A percentile compares a stretch with the other conserved stretches of the same genome.
Conservation (phyloP, 768 basidiomycete species). For the Suillus clintonianus region DNA sequence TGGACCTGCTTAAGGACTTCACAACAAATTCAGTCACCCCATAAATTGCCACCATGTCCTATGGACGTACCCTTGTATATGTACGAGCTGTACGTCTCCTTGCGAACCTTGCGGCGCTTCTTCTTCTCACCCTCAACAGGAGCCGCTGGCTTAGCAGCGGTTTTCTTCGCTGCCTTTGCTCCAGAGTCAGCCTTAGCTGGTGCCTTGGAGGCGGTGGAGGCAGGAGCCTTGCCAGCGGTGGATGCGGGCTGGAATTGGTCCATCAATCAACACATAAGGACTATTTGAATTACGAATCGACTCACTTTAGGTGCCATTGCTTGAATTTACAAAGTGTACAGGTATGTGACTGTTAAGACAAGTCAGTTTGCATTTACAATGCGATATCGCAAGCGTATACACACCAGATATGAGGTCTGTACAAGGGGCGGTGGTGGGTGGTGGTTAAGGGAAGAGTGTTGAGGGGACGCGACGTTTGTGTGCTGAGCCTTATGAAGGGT, state of each 20-base stretch:
- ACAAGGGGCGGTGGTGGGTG: conserved; percentile 22
- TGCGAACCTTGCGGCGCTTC: conserved; percentile 77
- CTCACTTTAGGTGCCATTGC: conserved; percentile 42
- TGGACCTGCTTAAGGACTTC: conserved; percentile 88
- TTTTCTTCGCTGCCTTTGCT: conserved; percentile 60
- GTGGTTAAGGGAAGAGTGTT: conserved; percentile 31
- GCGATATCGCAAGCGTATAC: conserved; percentile 9
- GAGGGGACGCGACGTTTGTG: conserved; percentile 27
- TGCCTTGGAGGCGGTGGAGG: conserved; percentile 61
- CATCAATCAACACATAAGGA: conserved; percentile 16
- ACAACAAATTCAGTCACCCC: conserved; percentile 1
- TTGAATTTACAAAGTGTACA: conserved; percentile 32
- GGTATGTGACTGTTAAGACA: conserved; percentile 24
- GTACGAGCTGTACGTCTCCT: conserved; percentile 85
- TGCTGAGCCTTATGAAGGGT: conserved; percentile 36
- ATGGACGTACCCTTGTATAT: conserved; percentile 70
- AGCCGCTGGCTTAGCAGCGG: conserved; percentile 55
- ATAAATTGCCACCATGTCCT: background rate
- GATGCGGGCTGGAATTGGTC: conserved; percentile 39
- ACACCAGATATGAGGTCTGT: conserved; percentile 25
- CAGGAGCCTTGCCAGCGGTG: conserved; percentile 41
- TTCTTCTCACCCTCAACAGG: conserved; percentile 70
- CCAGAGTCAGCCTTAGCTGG: conserved; percentile 47
- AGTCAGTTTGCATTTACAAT: conserved; percentile 14
- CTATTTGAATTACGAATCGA: background rate